A percentile compares a stretch with the other conserved stretches of the same genome.
These are phyloP conservation scores for Drosera capensis DNA, from an alignment of 148 eudicot species.

Conservation along the genomic window DNA sequence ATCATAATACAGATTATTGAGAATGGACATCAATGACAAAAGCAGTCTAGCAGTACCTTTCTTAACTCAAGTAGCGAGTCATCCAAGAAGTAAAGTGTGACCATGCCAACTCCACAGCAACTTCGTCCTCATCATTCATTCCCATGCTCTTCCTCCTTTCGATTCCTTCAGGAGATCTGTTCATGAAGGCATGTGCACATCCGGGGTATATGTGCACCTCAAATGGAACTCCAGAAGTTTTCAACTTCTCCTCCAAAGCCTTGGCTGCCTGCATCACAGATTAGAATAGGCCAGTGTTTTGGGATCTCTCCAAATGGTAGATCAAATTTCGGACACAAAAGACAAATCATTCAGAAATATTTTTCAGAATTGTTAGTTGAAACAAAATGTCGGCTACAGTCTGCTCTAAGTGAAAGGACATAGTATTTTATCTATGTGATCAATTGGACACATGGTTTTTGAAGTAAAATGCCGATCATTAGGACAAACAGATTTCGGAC, in stretches of 20 bases:
- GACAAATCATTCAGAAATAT: not conserved
- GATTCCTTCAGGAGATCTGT: slow-evolving; percentile 58
- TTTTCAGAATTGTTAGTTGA: too few species aligned
- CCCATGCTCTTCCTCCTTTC: slow-evolving; percentile 79
- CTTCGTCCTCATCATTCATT: slow-evolving; percentile 54
- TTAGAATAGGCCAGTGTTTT: too few species aligned
- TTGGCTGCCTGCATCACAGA: slow-evolving; percentile 50
- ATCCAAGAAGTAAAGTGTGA: slow-evolving; percentile 81
- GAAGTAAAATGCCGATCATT: too few species aligned
- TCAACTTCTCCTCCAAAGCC: slow-evolving; percentile 75
- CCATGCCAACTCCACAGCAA: slow-evolving; percentile 71
- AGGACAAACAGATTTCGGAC: too few species aligned
- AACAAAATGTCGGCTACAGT: too few species aligned
- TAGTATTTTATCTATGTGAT: too few species aligned
- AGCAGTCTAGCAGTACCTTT: not conserved
- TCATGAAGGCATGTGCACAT: slow-evolving; percentile 78
- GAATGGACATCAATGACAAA: not conserved
- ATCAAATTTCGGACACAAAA: not conserved
- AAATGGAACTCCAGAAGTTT: slow-evolving; percentile 46
- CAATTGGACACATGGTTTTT: too few species aligned
- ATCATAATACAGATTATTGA: not conserved
- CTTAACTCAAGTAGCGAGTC: slow-evolving; percentile 41
- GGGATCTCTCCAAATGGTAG: not conserved
- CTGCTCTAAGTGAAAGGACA: too few species aligned
- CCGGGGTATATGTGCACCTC: slow-evolving; percentile 70